These are phyloP conservation scores for Cladophialophora yegresii DNA, from an alignment of 2,329 filamentous ascomycete species.

Conservation along the genomic window DNA sequence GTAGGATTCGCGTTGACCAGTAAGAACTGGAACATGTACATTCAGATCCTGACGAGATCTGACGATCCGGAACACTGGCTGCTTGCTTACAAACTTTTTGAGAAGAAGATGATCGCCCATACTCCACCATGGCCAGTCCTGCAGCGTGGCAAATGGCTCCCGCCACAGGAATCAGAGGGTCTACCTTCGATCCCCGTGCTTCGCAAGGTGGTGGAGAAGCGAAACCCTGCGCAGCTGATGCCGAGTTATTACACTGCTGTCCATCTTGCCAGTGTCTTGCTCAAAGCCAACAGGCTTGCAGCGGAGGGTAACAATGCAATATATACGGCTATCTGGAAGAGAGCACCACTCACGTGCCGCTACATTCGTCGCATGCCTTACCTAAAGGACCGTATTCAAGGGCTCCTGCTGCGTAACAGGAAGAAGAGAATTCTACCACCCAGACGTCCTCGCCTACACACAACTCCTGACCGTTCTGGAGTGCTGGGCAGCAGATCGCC, in stretches of 20 bases:
- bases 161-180: slow-evolving; percentile 39
- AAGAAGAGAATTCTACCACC: slow-evolving; percentile 36
- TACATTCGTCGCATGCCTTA: slow-evolving; percentile 45
- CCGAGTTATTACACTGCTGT: slow-evolving; percentile 51
- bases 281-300: slow-evolving; percentile 43
- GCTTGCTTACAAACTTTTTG: slow-evolving; percentile 70
- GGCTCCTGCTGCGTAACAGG: slow-evolving; percentile 43
- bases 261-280: slow-evolving; percentile 46
- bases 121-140: slow-evolving; percentile 71
- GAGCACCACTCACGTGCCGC: slow-evolving; percentile 42
- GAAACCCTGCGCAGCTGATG: slow-evolving; percentile 45
- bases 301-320: slow-evolving; percentile 39
- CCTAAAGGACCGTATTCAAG: slow-evolving; percentile 46
- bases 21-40: slow-evolving; percentile 77
- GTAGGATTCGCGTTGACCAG: slow-evolving; percentile 74
- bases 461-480: slow-evolving; percentile 19
- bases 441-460: slow-evolving; percentile 21
- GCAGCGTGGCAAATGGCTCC: slow-evolving; percentile 39
- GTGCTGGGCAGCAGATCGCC: slow-evolving; percentile 29
- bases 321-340: slow-evolving; percentile 39
- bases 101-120: slow-evolving; percentile 72
- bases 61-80: slow-evolving; percentile 57
- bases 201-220: slow-evolving; percentile 31
- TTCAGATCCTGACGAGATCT: slow-evolving; percentile 66
- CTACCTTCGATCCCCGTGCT: slow-evolving; percentile 41